A percentile compares a stretch with the other conserved stretches of the same genome.
These are phyloP conservation scores for Dioszegia crocea DNA, from an alignment of 768 basidiomycete genomes.

Conservation along the genomic window DNA sequence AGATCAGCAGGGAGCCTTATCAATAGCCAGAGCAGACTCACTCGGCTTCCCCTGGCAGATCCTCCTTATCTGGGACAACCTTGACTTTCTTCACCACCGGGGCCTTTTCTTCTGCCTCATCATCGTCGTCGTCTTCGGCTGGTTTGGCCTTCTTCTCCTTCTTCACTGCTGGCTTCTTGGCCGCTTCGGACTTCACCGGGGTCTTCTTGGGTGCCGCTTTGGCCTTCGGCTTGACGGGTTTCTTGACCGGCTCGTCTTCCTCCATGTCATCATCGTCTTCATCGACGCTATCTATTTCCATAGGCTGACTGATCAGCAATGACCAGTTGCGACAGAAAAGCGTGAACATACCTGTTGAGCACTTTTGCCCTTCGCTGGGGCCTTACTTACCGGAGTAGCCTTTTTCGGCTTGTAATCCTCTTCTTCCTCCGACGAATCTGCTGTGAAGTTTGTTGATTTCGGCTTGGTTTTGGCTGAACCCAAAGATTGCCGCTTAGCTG, in stretches of 20 bases:
- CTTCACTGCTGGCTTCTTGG: slow-evolving; percentile 13
- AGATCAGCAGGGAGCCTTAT: neutral
- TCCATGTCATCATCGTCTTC: slow-evolving; percentile 27
- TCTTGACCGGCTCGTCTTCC: slow-evolving; percentile 25
- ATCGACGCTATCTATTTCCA: slow-evolving; percentile 28
- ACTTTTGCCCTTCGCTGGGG: slow-evolving; percentile 18
- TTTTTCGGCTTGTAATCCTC: slow-evolving; percentile 18
- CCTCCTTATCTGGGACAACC: slow-evolving; percentile 12
- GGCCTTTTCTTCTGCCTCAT: slow-evolving; percentile 13
- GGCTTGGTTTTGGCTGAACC: slow-evolving; percentile 12
- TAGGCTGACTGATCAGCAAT: slow-evolving; percentile 24
- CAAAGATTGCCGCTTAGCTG: slow-evolving; percentile 27
- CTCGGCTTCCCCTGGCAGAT: slow-evolving; percentile 47
- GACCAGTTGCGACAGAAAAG: too few species aligned
- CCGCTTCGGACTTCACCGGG: neutral
- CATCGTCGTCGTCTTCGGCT: slow-evolving; percentile 3
- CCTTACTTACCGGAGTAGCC: slow-evolving; percentile 8
- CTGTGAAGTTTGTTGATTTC: slow-evolving; percentile 12
- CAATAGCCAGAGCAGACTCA: slow-evolving; percentile 22
- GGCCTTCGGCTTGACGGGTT: slow-evolving; percentile 21
- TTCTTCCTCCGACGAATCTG: slow-evolving; percentile 15
- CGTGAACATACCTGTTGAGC: slow-evolving; percentile 20
- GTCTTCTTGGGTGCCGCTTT: slow-evolving; percentile 25
- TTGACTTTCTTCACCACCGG: neutral
- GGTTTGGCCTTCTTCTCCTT: slow-evolving; percentile 10